These are phyloP conservation scores for Nitzschia inconspicua DNA, from an alignment of 108 stramenopile species.

Conservation along the genomic window DNA sequence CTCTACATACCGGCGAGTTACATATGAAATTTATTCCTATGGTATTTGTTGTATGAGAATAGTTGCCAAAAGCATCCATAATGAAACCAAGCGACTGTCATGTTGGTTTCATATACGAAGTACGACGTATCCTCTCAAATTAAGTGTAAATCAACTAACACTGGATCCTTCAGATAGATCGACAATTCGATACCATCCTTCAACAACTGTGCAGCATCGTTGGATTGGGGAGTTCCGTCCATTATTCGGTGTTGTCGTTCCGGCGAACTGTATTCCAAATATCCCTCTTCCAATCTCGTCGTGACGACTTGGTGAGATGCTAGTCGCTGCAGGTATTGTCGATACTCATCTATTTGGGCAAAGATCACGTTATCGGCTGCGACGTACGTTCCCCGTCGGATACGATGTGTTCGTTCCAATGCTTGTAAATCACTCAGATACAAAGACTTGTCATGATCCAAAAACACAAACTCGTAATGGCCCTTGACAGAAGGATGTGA, in stretches of 20 bases:
- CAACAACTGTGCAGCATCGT: not conserved
- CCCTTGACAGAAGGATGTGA: not conserved
- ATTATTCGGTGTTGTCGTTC: too few relatives aligned
- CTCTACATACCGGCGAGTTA: too few relatives aligned
- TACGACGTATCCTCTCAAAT: too few relatives aligned
- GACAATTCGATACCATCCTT: slow-evolving; percentile 12
- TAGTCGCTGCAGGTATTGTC: slow-evolving; percentile 49
- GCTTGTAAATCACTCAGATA: slow-evolving; percentile 70
- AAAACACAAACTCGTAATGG: slow-evolving; percentile 83
- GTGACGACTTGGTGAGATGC: slow-evolving; percentile 45
- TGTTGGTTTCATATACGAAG: too few relatives aligned
- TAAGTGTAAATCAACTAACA: too few relatives aligned
- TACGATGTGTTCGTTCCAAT: slow-evolving; percentile 45
- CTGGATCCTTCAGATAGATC: slow-evolving; percentile 11
- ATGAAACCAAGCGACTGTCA: too few relatives aligned
- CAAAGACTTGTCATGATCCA: slow-evolving; percentile 88
- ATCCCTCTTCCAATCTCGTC: slow-evolving; percentile 44
- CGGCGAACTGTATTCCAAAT: slow-evolving; percentile 57
- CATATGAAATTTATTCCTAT: too few relatives aligned
- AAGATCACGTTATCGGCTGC: slow-evolving; percentile 90
- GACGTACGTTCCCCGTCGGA: slow-evolving; percentile 52
- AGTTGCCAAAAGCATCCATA: too few relatives aligned
- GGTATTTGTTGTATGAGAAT: too few relatives aligned
- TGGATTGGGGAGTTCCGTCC: too few relatives aligned
- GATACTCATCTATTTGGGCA: slow-evolving; percentile 67